Evolutionary conservation across 192 early-diverging fungal genomes (phyloP).

Genomic region (Coemansia sp.): DNA sequence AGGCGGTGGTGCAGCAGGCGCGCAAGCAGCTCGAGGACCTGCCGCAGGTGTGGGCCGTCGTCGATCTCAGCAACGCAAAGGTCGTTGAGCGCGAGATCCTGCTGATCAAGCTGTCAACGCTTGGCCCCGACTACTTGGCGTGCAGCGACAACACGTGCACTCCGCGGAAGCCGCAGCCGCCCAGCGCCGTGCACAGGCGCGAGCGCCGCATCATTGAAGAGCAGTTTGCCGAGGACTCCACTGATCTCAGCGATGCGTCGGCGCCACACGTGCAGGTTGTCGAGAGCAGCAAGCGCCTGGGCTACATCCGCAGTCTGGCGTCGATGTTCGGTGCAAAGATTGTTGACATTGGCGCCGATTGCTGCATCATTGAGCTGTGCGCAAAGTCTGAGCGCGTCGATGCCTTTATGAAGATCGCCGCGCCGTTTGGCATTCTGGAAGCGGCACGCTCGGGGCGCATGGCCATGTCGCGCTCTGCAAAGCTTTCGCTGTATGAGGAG

Average conservation of each 20-base stretch:
- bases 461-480: slow-evolving; percentile 92
- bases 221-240: slow-evolving; percentile 12
- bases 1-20: slow-evolving; percentile 84
- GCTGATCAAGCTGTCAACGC: slow-evolving; percentile 89
- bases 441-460: slow-evolving; percentile 92
- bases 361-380: slow-evolving; percentile 81
- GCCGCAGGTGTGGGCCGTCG: slow-evolving; percentile 93
- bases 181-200: slow-evolving; percentile 30
- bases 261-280: slow-evolving; percentile 68
- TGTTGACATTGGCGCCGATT: slow-evolving; percentile 85
- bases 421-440: slow-evolving; percentile 95
- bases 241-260: slow-evolving; percentile 16
- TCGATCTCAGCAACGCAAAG: slow-evolving; percentile 88
- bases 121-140: slow-evolving; percentile 61
- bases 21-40: slow-evolving; percentile 91
- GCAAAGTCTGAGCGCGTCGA: slow-evolving; percentile 88
- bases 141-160: slow-evolving; percentile 44
- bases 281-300: slow-evolving; percentile 58
- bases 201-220: slow-evolving; percentile 31
- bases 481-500: slow-evolving; percentile 71
- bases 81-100: slow-evolving; percentile 92
- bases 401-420: slow-evolving; percentile 90
- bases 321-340: slow-evolving; percentile 83
- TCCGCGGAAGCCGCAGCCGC: slow-evolving; percentile 39
- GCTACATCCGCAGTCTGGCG: slow-evolving; percentile 62